Conservation (phyloP, 768 basidiomycete species). For the Boletus sensibilis region DNA sequence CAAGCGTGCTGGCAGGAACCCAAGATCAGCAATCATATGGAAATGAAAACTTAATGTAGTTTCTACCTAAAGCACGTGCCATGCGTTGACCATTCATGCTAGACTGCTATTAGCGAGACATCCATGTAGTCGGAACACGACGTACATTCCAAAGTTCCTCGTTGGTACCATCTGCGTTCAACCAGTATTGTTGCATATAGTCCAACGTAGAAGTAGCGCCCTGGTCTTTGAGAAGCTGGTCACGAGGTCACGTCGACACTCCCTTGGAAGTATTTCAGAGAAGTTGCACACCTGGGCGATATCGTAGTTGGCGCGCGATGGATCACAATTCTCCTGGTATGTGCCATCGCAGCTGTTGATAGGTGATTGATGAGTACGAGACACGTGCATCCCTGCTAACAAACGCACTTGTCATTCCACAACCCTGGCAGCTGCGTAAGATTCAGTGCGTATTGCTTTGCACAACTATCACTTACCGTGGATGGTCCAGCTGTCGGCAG, state of each 20-base stretch:
- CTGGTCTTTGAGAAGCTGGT: constrained; percentile 54
- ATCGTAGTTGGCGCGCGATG: constrained; percentile 43
- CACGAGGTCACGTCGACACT: neutral
- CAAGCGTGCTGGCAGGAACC: constrained; percentile 48
- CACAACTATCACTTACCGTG: constrained; percentile 50
- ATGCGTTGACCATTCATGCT: constrained; percentile 74
- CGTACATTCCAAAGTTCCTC: constrained; percentile 70
- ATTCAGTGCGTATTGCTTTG: neutral
- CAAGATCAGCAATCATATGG: neutral
- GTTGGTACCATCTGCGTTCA: constrained; percentile 56
- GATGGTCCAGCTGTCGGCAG: constrained; percentile 68
- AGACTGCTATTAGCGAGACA: constrained; percentile 4
- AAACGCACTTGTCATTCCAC: constrained; percentile 61
- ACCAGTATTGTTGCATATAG: constrained; percentile 65
- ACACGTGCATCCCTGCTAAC: neutral
- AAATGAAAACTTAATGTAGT: neutral
- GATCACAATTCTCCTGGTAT: constrained; percentile 37
- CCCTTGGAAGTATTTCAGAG: neutral
- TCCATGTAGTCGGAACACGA: neutral
- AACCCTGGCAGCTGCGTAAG: constrained; percentile 42
- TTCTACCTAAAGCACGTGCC: constrained; percentile 49
- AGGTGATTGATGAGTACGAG: neutral
- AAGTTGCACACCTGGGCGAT: constrained; percentile 38
- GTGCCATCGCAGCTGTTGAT: constrained; percentile 52
- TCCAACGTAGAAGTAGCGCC: constrained; percentile 57